Conservation (phyloP, 495 filamentous ascomycete genomes). For the Hypoxylon perforatum region DNA sequence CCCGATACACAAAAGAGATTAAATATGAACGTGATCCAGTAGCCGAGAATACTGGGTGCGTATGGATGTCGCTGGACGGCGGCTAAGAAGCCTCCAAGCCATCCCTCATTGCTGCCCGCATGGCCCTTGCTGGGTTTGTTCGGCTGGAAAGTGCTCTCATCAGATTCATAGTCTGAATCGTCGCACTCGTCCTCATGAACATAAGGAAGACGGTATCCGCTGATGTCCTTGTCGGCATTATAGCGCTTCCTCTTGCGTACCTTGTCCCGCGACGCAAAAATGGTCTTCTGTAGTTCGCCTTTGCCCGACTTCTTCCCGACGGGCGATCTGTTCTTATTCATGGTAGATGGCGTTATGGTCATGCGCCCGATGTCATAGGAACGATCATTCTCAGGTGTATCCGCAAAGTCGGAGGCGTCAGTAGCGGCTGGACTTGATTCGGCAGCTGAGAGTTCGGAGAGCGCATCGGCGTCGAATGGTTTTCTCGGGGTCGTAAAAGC, state of each 20-base stretch:
- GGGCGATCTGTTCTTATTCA: slow-evolving; percentile 49
- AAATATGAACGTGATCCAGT: slow-evolving; percentile 83
- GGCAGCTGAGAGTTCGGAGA: slow-evolving; percentile 76
- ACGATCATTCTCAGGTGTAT: slow-evolving; percentile 56
- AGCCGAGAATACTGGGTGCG: slow-evolving; percentile 86
- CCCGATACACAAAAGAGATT: slow-evolving; percentile 77
- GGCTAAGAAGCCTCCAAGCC: slow-evolving; percentile 69
- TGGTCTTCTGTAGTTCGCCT: slow-evolving; percentile 52
- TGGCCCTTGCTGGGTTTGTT: slow-evolving; percentile 42
- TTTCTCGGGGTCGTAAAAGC: slow-evolving; percentile 86
- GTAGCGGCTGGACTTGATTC: slow-evolving; percentile 80
- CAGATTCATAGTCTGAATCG: slow-evolving; percentile 68
- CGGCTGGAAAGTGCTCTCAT: slow-evolving; percentile 49
- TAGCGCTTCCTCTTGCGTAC: slow-evolving; percentile 60
- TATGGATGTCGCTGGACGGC: slow-evolving; percentile 82
- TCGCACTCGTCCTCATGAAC: slow-evolving; percentile 60
- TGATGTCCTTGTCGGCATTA: slow-evolving; percentile 54
- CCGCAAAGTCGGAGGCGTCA: slow-evolving; percentile 71
- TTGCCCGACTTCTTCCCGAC: slow-evolving; percentile 57
- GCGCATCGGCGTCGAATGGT: slow-evolving; percentile 68
- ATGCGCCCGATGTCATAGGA: slow-evolving; percentile 49
- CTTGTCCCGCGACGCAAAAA: slow-evolving; percentile 48
- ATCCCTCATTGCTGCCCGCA: slow-evolving; percentile 47
- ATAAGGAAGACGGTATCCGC: slow-evolving; percentile 53
- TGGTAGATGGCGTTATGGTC: slow-evolving; percentile 53